Evolutionary conservation across 1,139 yeast species (phyloP).

Genomic region (Taphrina populina): DNA sequence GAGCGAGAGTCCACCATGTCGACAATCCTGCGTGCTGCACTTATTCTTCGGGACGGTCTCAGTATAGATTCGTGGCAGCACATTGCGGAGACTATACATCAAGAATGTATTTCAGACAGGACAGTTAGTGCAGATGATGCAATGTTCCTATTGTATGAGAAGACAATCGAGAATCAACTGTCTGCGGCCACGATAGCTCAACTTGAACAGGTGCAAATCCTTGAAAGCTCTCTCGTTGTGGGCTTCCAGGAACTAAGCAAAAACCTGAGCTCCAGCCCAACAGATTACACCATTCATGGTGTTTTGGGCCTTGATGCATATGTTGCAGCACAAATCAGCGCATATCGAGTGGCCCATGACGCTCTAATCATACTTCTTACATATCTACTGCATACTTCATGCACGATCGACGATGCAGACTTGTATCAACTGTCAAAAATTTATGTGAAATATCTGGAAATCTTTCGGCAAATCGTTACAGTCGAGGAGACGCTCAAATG

Average conservation of each 20-base stretch:
- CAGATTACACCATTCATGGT: background rate
- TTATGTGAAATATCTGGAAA: conserved; percentile 11
- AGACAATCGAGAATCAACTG: conserved; percentile 5
- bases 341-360: background rate
- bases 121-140: conserved; percentile 26
- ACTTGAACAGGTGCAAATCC: background rate
- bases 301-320: conserved; percentile 12
- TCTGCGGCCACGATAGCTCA: background rate
- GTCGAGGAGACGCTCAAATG: background rate
- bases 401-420: conserved; percentile 9
- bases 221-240: background rate
- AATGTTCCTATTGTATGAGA: conserved; percentile 16
- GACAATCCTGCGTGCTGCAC: conserved; percentile 1
- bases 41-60: background rate
- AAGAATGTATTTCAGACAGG: conserved; percentile 10
- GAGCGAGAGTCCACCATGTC: background rate
- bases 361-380: background rate
- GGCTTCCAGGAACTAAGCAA: background rate
- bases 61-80: conserved; percentile 3
- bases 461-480: background rate
- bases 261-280: background rate
- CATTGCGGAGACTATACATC: background rate
- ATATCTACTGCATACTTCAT: conserved; percentile 5
- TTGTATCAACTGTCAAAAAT: background rate
- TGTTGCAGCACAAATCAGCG: conserved; percentile 8